Evolutionary conservation across 2,329 filamentous ascomycete species (phyloP).

Genomic region (Fusarium praegraminearum): DNA sequence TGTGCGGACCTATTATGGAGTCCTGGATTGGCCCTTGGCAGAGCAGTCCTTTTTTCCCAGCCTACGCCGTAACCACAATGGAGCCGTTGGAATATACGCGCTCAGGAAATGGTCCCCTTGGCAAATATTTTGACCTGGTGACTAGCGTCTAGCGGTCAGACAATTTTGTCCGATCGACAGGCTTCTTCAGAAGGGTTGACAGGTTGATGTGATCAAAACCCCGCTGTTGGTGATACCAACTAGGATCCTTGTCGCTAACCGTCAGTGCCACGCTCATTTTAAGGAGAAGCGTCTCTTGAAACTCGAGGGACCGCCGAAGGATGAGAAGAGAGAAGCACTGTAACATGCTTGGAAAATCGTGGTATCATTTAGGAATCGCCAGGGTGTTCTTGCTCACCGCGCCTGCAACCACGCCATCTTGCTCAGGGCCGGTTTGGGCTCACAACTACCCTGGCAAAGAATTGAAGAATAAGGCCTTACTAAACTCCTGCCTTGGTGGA

Average conservation of each 20-base stretch:
- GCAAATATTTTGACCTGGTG: slow-evolving; percentile 31
- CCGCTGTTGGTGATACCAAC: slow-evolving; percentile 42
- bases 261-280: slow-evolving; percentile 29
- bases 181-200: slow-evolving; percentile 33
- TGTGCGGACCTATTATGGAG: slow-evolving; percentile 41
- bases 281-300: slow-evolving; percentile 35
- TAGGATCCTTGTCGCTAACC: slow-evolving; percentile 27
- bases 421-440: slow-evolving; percentile 5
- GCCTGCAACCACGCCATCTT: slow-evolving; percentile 19
- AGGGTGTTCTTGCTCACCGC: slow-evolving; percentile 22
- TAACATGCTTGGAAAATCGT: slow-evolving; percentile 27
- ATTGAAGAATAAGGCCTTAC: slow-evolving; percentile 2
- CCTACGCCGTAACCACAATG: slow-evolving; percentile 21
- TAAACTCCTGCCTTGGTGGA: slow-evolving; percentile 2
- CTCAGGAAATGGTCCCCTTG: slow-evolving; percentile 20
- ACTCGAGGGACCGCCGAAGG: slow-evolving; percentile 20
- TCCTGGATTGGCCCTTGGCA: slow-evolving; percentile 34
- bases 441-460: slow-evolving; percentile 4
- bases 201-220: slow-evolving; percentile 37
- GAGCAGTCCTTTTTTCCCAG: slow-evolving; percentile 8
- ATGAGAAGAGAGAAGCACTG: slow-evolving; percentile 30
- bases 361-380: slow-evolving; percentile 34
- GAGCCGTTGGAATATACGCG: slow-evolving; percentile 21
- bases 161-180: slow-evolving; percentile 22
- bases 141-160: slow-evolving; percentile 35